Percentiles rank a stretch among this genome's conserved stretches.
Evolutionary conservation across 2,329 filamentous ascomycete genomes (phyloP).

Genomic region (Aspergillus cejpii): DNA sequence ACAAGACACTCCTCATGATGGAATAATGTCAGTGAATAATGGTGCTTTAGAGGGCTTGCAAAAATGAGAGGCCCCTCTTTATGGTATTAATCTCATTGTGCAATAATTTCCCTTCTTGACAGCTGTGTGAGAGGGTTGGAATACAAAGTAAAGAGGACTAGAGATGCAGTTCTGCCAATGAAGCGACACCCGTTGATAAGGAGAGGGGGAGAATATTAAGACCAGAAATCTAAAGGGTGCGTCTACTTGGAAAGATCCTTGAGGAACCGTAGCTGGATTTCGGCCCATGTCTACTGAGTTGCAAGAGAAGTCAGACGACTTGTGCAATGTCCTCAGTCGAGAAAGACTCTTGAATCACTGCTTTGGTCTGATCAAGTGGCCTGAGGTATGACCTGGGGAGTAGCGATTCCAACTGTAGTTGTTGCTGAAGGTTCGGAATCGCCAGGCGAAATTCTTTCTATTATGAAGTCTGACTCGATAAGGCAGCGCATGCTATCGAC

Average conservation of each 20-base stretch:
- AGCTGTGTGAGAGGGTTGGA: background rate
- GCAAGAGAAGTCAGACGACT: background rate
- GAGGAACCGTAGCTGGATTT: background rate
- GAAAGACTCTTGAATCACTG: background rate
- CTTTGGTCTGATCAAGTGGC: background rate
- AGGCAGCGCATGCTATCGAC: slow-evolving; percentile 18
- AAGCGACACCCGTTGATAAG: background rate
- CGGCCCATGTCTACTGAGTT: background rate
- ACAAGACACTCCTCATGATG: slow-evolving; percentile 16
- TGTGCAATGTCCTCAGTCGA: background rate
- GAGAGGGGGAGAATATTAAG: background rate
- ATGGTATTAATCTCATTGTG: background rate
- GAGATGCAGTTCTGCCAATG: too few relatives aligned
- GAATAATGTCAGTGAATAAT: background rate
- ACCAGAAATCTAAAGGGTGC: background rate
- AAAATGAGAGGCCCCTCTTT: background rate
- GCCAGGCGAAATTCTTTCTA: slow-evolving; percentile 20
- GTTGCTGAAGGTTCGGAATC: slow-evolving; percentile 11
- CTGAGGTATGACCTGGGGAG: background rate
- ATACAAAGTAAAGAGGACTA: too few relatives aligned
- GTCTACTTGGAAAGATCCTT: background rate
- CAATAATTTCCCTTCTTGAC: background rate
- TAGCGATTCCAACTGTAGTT: slow-evolving; percentile 2
- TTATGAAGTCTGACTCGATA: slow-evolving; percentile 12
- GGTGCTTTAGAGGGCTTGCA: background rate